Evolutionary conservation across 2,329 filamentous ascomycete species (phyloP), one percentile per base, ranked within the genome.

Genomic region (Fusarium chaquense): DNA sequence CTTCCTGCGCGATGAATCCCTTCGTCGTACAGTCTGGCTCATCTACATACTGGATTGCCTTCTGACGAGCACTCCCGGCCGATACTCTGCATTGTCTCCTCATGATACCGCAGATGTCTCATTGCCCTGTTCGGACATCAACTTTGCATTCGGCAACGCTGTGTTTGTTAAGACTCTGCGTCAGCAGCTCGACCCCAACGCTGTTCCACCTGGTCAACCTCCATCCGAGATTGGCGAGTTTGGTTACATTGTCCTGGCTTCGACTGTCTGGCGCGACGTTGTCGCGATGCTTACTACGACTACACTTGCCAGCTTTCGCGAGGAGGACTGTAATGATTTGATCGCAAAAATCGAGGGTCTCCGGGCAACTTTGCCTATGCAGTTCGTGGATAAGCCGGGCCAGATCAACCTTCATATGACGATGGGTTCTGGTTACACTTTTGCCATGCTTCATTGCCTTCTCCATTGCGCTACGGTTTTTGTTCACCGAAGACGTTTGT

Each of bases 1-100:
- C 71, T 89, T 89, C 74, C 82, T 88, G 15, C 85, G 87, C 68
- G 86, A 89, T 49, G 87, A 89, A 76, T 87, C 86, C 1, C 86
- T 88, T 76, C 86, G 87, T 52, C 86, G 87, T 36, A 88, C 87
- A 4, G 77, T 89, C 50, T 89, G 87, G 87, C 81, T 89, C 57
- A 86, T 89, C 67, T 89, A 89, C 76, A 86, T 89, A 44, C 83
- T 89, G 47, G 87, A 89, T 76, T 89, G 86, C 75, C 85, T 89
- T 69, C 78, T 89, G 44, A 89, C 87, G 20, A 88, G 86, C 79
- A 89, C 86, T 56, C 87, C 87, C 15, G 87, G 87, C 53, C 86
- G 87, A 30, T 86, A 85, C 71, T 83, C 87, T 4, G 86, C 87
- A 7, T 78, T 89, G 26, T 85, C 86, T 3, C 79, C 81, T 22